phyloP scores from a whole-genome alignment of 192 early-diverging fungal species.

The Mortierella alpina region DNA sequence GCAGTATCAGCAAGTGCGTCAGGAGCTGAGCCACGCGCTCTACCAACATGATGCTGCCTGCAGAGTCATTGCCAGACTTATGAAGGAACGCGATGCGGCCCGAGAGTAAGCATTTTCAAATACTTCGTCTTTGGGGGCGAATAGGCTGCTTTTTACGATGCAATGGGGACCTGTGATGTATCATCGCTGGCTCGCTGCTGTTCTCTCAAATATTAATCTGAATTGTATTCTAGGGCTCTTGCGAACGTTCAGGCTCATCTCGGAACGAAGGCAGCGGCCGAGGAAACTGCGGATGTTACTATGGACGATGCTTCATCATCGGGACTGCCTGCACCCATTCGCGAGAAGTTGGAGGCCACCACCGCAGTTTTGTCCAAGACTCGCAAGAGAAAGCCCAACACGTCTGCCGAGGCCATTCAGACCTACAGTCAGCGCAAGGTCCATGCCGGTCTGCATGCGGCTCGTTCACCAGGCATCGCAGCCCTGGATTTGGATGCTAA shows the following conservation, averaged over 20 bases:
- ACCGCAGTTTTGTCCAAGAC: slow-evolving; percentile 50
- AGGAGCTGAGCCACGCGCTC: slow-evolving; percentile 93
- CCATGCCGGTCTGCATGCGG: slow-evolving; percentile 75
- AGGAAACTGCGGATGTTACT: slow-evolving; percentile 34
- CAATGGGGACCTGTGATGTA: not conserved
- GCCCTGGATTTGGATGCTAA: slow-evolving; percentile 66
- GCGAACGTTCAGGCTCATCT: slow-evolving; percentile 71
- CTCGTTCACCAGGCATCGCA: slow-evolving; percentile 77
- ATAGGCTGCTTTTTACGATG: not conserved
- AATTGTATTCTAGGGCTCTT: slow-evolving; percentile 56
- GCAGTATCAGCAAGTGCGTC: slow-evolving; percentile 89
- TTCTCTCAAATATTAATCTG: not conserved
- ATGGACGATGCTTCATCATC: slow-evolving; percentile 65
- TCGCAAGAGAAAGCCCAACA: slow-evolving; percentile 82
- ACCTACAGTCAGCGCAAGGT: slow-evolving; percentile 61
- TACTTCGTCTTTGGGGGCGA: not conserved
- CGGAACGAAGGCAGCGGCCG: slow-evolving; percentile 55
- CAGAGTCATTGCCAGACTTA: slow-evolving; percentile 91
- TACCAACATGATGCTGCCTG: slow-evolving; percentile 98
- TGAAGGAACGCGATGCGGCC: slow-evolving; percentile 92
- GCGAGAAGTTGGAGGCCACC: slow-evolving; percentile 65
- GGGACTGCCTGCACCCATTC: slow-evolving; percentile 56
- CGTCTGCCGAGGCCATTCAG: slow-evolving; percentile 77
- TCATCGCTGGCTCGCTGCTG: not conserved
- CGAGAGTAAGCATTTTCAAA: slow-evolving; percentile 63